A percentile compares a stretch with the other conserved stretches of the same genome.
Conservation (phyloP, 169 alveolate species). For the Theileria annulata region DNA sequence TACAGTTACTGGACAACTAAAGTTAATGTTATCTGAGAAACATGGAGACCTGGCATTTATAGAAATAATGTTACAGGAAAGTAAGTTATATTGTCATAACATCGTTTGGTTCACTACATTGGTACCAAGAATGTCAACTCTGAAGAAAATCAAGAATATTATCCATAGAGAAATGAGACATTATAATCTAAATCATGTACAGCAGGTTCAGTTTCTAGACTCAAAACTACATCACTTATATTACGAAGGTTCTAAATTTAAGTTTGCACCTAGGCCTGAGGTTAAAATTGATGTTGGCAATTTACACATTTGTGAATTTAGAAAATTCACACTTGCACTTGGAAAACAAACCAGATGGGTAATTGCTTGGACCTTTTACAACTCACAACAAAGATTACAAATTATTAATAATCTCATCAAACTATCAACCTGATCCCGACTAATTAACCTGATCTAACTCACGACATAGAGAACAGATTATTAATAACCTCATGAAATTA, state of each 20-base stretch:
- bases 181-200: constrained; percentile 40
- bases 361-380: constrained; percentile 76
- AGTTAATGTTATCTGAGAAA: constrained; percentile 36
- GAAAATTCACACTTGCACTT: constrained; percentile 68
- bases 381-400: constrained; percentile 60
- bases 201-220: constrained; percentile 65
- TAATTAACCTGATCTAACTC: constrained; percentile 64
- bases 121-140: constrained; percentile 67
- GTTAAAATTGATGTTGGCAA: constrained; percentile 16
- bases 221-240: constrained; percentile 24
- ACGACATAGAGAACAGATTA: constrained; percentile 51
- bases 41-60: constrained; percentile 76
- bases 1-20: constrained; percentile 37
- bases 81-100: constrained; percentile 62
- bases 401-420: constrained; percentile 19
- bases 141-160: constrained; percentile 68
- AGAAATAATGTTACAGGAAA: constrained; percentile 73
- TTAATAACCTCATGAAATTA: constrained; percentile 12
- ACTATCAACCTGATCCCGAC: too few species aligned
- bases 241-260: constrained; percentile 14
- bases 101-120: constrained; percentile 76
- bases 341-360: constrained; percentile 76
- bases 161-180: constrained; percentile 71
- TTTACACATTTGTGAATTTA: constrained; percentile 67
- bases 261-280: constrained; percentile 16